Base-by-base conservation (phyloP, 2,329 filamentous ascomycete species). In the Cercospora zeae-maydis region DNA sequence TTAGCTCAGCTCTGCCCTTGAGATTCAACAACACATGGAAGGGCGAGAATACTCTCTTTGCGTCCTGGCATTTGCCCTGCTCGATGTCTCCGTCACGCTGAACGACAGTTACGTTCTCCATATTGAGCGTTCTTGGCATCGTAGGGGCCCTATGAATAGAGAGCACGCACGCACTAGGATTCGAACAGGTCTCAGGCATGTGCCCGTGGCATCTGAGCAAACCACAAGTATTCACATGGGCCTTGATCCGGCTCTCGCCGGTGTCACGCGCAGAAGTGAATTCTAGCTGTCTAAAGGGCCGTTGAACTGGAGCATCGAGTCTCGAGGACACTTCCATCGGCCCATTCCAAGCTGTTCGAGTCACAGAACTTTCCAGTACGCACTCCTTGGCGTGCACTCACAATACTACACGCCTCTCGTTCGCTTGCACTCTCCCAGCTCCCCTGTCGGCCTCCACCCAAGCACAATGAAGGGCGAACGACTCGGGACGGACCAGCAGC, bases 391-490 rank as follows among this genome's bases (percentile, higher is more conserved):
- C 39, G 19, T 16, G 10, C 4, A 3, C 16, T 10, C 7, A 6
- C 16, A 11, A 9, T 16, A 45, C 10, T 3, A 24, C 39, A 11
- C 5, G 4, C 39, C 39, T 45, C 39, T 45, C 16, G 19, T 19
- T 10, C 9, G 1, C 13, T 11, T 24, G 39, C 39, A 45, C 10
- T 11, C 39, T 21, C 39, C 39, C 0, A 45, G 19, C 39, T 19
- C 6, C 19, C 39, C 6, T 21, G 2, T 24, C 19, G 39, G 21
- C 19, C 4, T 10, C 19, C 39, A 45, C 4, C 11, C 6, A 3
- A 34, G 31, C 57, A 65, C 14, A 10, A 80, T 80, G 78, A 78
- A 73, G 69, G 75, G 73, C 45, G 5, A 64, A 8, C 76, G 76
- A 62, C 71, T 72, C 10, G 68, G 63, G 6, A 71, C 71, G 1